A percentile compares a stretch with the other conserved stretches of the same genome.
phyloP scores from a whole-genome alignment of 768 basidiomycete genomes.

The Naganishia vaughanmartiniae region DNA sequence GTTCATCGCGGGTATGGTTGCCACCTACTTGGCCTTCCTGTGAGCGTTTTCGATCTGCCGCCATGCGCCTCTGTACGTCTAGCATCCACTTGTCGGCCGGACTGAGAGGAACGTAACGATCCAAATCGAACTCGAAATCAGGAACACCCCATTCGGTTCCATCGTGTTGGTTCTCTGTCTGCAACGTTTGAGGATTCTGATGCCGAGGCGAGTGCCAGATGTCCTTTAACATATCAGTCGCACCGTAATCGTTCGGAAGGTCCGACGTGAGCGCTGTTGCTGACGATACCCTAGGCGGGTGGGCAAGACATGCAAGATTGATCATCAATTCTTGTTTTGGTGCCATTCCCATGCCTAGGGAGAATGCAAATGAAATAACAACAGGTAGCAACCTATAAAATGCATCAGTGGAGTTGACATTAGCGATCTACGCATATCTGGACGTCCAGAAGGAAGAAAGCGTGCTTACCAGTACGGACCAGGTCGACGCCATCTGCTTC shows the following conservation, averaged over 20 bases:
- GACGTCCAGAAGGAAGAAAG: not conserved
- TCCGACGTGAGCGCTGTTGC: not conserved
- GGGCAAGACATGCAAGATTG: slow-evolving; percentile 50
- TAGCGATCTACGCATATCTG: not conserved
- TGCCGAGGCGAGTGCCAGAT: not conserved
- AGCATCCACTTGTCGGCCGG: slow-evolving; percentile 33
- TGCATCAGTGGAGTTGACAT: slow-evolving; percentile 14
- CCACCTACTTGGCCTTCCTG: not conserved
- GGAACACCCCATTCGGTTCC: not conserved
- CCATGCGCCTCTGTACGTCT: slow-evolving; percentile 26
- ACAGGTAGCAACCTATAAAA: slow-evolving; percentile 46
- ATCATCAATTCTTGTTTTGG: slow-evolving; percentile 47
- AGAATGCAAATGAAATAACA: slow-evolving; percentile 40
- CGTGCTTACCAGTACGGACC: slow-evolving; percentile 26
- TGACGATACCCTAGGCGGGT: slow-evolving; percentile 40
- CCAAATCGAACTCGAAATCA: not conserved
- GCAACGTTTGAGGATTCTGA: not conserved
- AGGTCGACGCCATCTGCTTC: slow-evolving; percentile 41
- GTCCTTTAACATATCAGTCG: slow-evolving; percentile 18
- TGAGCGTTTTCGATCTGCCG: slow-evolving; percentile 20
- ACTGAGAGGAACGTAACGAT: slow-evolving; percentile 16
- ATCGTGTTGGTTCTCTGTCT: not conserved
- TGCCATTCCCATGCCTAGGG: slow-evolving; percentile 45
- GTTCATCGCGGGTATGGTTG: slow-evolving; percentile 11
- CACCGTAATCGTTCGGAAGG: slow-evolving; percentile 16